Conservation (phyloP, 2,329 filamentous ascomycete species). For the Pseudogymnoascus verrucosus region DNA sequence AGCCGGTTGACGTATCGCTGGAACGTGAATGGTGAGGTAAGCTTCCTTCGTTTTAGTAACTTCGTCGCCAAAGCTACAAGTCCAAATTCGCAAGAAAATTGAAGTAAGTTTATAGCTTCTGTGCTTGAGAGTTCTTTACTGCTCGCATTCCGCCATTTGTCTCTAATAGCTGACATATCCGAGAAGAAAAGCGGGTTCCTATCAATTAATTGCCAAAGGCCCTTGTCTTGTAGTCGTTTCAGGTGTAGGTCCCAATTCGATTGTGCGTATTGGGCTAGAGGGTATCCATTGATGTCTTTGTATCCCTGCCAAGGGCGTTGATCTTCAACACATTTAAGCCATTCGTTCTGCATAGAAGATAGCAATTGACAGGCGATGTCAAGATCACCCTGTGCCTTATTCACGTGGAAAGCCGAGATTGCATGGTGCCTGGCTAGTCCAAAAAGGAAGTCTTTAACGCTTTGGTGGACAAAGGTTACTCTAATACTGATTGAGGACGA, state of each 20-base stretch:
- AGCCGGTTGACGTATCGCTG: not conserved
- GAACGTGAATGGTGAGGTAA: not conserved
- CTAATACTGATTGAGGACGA: not conserved
- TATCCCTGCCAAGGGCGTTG: not conserved
- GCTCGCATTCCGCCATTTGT: not conserved
- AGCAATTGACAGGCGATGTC: not conserved
- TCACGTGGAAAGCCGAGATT: not conserved
- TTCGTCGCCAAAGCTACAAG: not conserved
- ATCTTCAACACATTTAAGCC: not conserved
- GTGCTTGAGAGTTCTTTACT: too few species aligned
- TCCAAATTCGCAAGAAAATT: not conserved
- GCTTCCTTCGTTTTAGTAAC: not conserved
- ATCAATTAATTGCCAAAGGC: not conserved
- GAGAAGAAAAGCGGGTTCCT: not conserved
- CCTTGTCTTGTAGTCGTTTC: not conserved
- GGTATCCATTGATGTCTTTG: not conserved
- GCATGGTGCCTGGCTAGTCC: not conserved
- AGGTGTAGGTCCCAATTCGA: not conserved
- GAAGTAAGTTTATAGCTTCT: not conserved
- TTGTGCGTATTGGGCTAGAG: not conserved
- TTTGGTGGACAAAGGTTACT: not conserved
- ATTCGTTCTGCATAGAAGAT: not conserved
- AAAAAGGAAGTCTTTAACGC: not conserved
- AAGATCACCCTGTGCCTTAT: not conserved
- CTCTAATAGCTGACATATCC: not conserved